Base-by-base conservation (phyloP, 2,329 filamentous ascomycete species). In the Aspergillus thermomutatus region DNA sequence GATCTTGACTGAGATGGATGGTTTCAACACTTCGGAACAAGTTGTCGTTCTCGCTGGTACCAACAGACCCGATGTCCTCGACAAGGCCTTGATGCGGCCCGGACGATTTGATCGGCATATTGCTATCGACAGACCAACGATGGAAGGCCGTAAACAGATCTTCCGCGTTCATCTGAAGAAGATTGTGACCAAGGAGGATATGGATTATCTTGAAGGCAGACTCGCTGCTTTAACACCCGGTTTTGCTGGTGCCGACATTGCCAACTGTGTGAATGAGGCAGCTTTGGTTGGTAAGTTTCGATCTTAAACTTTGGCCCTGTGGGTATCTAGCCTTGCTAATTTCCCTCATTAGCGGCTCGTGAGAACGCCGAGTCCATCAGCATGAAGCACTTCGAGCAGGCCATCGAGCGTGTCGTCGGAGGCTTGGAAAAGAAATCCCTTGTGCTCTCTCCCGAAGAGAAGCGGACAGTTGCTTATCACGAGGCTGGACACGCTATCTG, bases 1-100 rank as follows among this genome's bases (percentile, higher is more conserved):
- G 78, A 97, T 99, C 60, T 81, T 99, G 53, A 99, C 94, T 0
- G 94, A 99, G 75, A 99, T 99, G 94, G 94, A 99, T 72, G 94
- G 93, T 57, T 97, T 97, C 86, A 97, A 97, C 77, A 97, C 93
- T 7, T 86, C 88, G 2, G 93, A 97, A 69, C 93, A 97, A 77
- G 90, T 99, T 45, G 93, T 99, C 53, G 94, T 99, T 31, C 83
- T 99, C 60, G 94, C 94, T 50, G 94, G 94, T 79, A 99, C 94
- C 55, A 99, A 99, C 79, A 85, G 94, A 77, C 89, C 92, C 10
- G 94, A 99, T 73, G 87, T 97, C 49, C 84, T 99, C 45, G 94
- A 99, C 75, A 92, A 94, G 79, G 94, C 94, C 7, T 80, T 99
- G 64, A 94, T 97, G 90, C 88, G 94, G 69, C 94, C 94, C 52